A percentile compares a stretch with the other conserved stretches of the same genome.
phyloP scores from a whole-genome alignment of 139 green algal genomes.

The Chlorella sp. region DNA sequence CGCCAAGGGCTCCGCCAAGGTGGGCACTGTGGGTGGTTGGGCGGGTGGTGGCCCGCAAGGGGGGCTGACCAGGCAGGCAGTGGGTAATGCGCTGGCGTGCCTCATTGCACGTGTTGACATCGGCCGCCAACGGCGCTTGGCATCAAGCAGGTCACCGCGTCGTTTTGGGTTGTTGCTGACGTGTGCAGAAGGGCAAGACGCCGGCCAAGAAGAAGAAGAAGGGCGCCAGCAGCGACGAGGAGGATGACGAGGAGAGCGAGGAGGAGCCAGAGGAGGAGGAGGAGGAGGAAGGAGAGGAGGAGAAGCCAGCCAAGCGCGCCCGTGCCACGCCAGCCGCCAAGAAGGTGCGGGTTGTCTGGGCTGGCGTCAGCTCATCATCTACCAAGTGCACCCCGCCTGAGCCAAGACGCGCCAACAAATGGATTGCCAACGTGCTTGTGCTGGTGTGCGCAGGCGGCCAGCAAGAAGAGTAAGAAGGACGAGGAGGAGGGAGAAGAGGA shows the following conservation, averaged over 20 bases:
- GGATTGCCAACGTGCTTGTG: not conserved
- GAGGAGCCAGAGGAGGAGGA: not conserved
- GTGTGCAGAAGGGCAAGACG: not conserved
- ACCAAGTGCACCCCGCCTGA: not conserved
- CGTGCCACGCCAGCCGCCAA: not conserved
- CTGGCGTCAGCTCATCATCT: not conserved
- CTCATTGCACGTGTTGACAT: not conserved
- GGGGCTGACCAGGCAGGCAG: not conserved
- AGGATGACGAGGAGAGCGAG: not conserved
- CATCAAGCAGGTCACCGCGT: not conserved
- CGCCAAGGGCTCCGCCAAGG: not conserved
- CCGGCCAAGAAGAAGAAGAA: not conserved
- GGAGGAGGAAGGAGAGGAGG: not conserved
- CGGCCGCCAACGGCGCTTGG: not conserved
- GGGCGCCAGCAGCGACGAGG: not conserved
- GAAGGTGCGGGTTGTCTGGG: not conserved
- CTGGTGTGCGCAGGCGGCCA: not conserved
- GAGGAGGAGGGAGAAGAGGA: not conserved
- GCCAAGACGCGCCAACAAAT: not conserved
- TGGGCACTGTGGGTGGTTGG: not conserved
- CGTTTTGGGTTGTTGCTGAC: not conserved
- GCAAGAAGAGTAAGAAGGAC: not conserved
- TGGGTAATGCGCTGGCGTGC: not conserved
- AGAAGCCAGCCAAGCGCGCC: not conserved
- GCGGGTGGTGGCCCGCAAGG: not conserved